Conservation (phyloP, 2,329 filamentous ascomycete species). For the Colletotrichum sp. region DNA sequence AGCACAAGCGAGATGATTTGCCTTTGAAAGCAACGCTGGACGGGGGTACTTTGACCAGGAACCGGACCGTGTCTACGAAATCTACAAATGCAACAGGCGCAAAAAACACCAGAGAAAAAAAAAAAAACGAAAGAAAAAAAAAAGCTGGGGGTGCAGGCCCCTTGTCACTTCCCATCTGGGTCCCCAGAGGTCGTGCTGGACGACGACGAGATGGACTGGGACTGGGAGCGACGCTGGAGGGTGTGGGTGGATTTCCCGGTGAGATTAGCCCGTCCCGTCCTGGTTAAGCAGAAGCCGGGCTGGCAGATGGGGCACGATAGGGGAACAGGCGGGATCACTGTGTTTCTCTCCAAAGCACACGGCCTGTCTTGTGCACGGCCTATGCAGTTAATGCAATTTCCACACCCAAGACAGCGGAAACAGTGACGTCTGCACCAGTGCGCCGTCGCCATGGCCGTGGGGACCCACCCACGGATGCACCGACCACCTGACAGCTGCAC, state of each 20-base stretch:
- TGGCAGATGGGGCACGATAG: constrained; percentile 32
- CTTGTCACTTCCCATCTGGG: background rate
- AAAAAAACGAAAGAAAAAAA: background rate
- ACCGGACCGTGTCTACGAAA: constrained; percentile 22
- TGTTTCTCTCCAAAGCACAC: background rate
- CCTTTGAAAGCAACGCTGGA: constrained; percentile 46
- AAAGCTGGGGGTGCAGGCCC: background rate
- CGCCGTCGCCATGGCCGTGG: background rate
- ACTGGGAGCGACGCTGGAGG: constrained; percentile 12
- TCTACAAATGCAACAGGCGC: constrained; percentile 16
- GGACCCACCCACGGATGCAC: background rate
- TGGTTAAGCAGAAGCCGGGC: constrained; percentile 18
- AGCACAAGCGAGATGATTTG: constrained; percentile 58
- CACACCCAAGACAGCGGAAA: background rate
- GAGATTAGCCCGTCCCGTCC: constrained; percentile 44
- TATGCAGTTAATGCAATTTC: constrained; percentile 1
- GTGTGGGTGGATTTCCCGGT: constrained; percentile 45
- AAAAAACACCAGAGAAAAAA: background rate
- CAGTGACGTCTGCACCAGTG: background rate
- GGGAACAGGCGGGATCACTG: constrained; percentile 19
- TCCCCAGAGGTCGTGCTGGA: background rate
- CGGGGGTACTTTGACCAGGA: constrained; percentile 29
- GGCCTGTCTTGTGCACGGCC: background rate
- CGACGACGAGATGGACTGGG: background rate
- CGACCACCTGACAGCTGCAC: background rate